phyloP scores from a whole-genome alignment of 805 yeast genomes.

The Candida mattraensis region DNA sequence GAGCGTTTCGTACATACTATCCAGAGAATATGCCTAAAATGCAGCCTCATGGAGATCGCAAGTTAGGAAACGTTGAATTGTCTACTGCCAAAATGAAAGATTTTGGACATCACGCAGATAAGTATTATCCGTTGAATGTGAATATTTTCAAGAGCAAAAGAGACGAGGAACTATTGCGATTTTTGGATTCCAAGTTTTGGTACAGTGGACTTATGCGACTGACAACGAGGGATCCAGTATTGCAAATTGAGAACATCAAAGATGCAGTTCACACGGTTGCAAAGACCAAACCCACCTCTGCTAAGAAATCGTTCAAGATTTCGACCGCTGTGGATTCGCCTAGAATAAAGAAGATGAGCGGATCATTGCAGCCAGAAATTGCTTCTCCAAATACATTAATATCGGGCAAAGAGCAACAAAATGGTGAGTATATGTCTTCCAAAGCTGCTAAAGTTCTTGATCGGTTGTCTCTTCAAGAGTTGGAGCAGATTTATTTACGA shows the following conservation, averaged over 20 bases:
- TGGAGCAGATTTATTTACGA: slow-evolving; percentile 12
- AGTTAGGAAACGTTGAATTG: slow-evolving; percentile 23
- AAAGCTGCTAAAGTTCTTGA: slow-evolving; percentile 9
- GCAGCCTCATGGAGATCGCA: slow-evolving; percentile 3
- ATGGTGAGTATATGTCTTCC: neutral
- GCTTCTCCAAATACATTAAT: no score
- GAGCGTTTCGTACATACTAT: slow-evolving; percentile 77
- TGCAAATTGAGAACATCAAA: slow-evolving; percentile 12
- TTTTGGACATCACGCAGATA: slow-evolving; percentile 68
- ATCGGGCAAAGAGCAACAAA: no score
- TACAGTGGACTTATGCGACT: slow-evolving; percentile 34
- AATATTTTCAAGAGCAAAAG: slow-evolving; percentile 53
- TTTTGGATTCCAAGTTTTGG: slow-evolving; percentile 49
- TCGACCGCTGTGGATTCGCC: no score
- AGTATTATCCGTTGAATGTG: slow-evolving; percentile 66
- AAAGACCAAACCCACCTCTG: slow-evolving; percentile 4
- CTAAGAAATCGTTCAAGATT: no score
- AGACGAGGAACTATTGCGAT: slow-evolving; percentile 48
- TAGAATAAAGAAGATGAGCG: no score
- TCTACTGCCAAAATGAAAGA: slow-evolving; percentile 58
- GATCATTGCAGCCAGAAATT: no score
- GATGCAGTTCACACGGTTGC: slow-evolving; percentile 7
- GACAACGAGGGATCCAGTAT: slow-evolving; percentile 15
- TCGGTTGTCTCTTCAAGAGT: slow-evolving; percentile 14
- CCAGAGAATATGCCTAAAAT: slow-evolving; percentile 18